Evolutionary conservation across 1,284 basidiomycete genomes (phyloP).

Genomic region (Puccinia hordei): DNA sequence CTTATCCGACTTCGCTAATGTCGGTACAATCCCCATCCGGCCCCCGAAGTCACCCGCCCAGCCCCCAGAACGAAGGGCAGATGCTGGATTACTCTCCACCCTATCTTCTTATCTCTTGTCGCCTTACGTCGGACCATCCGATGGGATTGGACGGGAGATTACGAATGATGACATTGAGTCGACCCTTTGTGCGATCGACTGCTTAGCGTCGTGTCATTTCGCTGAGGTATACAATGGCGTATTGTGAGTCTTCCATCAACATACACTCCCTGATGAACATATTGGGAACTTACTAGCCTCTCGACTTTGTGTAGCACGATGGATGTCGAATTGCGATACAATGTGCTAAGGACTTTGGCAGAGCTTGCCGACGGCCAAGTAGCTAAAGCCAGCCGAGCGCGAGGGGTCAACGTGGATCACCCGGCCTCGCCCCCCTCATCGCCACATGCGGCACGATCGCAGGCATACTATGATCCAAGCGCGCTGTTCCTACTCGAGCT

Average conservation of each 20-base stretch:
- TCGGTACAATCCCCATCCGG: slow-evolving; percentile 81
- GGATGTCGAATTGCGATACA: slow-evolving; percentile 51
- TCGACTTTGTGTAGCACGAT: slow-evolving; percentile 21
- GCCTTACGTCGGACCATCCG: slow-evolving; percentile 69
- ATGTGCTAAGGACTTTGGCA: slow-evolving; percentile 20
- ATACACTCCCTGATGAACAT: neutral
- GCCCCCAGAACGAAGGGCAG: slow-evolving; percentile 68
- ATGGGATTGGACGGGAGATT: slow-evolving; percentile 57
- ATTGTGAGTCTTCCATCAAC: slow-evolving; percentile 66
- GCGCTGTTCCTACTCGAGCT: slow-evolving; percentile 91
- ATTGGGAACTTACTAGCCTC: neutral
- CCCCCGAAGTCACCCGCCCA: slow-evolving; percentile 70
- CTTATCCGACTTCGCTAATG: slow-evolving; percentile 94
- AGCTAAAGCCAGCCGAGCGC: slow-evolving; percentile 67
- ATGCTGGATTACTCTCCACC: slow-evolving; percentile 87
- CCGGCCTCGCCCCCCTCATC: slow-evolving; percentile 41
- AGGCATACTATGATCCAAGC: slow-evolving; percentile 86
- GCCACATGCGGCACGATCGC: slow-evolving; percentile 57
- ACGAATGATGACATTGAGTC: slow-evolving; percentile 89
- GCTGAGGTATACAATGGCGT: slow-evolving; percentile 93
- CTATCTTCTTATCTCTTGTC: slow-evolving; percentile 96
- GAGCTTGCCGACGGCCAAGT: slow-evolving; percentile 17
- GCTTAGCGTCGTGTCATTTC: slow-evolving; percentile 86
- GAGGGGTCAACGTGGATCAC: slow-evolving; percentile 59
- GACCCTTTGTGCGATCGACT: slow-evolving; percentile 91